Conservation (phyloP, 169 alveolate genomes). For the Pseudocohnilembus persalinus region DNA sequence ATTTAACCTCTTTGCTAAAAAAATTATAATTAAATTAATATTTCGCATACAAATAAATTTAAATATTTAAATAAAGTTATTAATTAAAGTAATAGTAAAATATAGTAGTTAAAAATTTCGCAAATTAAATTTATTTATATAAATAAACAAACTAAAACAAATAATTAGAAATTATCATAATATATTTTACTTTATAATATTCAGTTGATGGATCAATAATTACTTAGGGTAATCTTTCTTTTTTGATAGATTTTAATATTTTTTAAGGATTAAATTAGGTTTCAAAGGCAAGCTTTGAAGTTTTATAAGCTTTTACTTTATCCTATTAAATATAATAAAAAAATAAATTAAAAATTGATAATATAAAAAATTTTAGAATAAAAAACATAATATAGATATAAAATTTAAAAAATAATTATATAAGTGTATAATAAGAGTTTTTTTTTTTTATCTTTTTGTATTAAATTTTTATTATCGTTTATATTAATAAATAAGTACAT, state of each 20-base stretch:
- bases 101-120: not conserved
- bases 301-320: not conserved
- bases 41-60: no score
- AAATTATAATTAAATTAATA: no score
- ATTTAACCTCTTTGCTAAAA: slow-evolving; percentile 10
- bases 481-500: not conserved
- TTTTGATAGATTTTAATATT: not conserved
- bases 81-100: not conserved
- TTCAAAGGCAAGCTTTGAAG: not conserved
- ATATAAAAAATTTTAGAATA: no score
- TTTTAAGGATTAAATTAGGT: not conserved
- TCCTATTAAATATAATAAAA: not conserved
- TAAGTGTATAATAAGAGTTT: no score
- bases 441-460: no score
- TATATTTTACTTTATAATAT: not conserved
- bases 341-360: not conserved
- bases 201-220: not conserved
- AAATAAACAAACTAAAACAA: no score
- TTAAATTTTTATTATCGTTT: no score
- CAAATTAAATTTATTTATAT: no score
- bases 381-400: not conserved
- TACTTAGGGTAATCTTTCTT: not conserved
- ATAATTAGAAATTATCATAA: no score
- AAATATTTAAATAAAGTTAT: no score
- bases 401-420: no score